Conservation (phyloP, 2,329 filamentous ascomycete genomes). For the Epichloe elymi region DNA sequence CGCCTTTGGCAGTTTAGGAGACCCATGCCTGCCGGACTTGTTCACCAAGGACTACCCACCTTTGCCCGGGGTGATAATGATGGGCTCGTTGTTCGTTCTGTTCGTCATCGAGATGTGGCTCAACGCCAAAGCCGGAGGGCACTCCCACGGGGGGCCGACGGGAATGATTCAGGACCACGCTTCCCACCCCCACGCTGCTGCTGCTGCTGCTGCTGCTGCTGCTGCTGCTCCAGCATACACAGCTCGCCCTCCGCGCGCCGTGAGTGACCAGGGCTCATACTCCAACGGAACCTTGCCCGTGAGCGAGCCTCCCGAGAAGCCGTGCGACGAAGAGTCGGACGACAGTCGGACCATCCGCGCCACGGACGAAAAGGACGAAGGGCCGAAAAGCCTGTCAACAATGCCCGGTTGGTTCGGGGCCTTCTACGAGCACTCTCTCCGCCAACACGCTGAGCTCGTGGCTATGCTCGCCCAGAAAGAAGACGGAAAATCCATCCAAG, state of each 20-base stretch:
- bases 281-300: not conserved
- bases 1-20: conserved; percentile 38
- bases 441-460: conserved; percentile 46
- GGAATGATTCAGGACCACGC: conserved; percentile 15
- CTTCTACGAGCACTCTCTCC: conserved; percentile 50
- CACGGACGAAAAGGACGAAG: conserved; percentile 13
- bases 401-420: conserved; percentile 52
- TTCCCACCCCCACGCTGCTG: not conserved
- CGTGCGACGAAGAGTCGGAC: not conserved
- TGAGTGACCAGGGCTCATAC: not conserved
- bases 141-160: conserved; percentile 43
- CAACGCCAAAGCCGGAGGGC: conserved; percentile 44
- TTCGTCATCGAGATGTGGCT: conserved; percentile 52
- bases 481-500: not conserved
- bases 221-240: not conserved
- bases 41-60: conserved; percentile 48
- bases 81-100: conserved; percentile 45
- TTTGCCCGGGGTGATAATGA: conserved; percentile 52
- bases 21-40: conserved; percentile 44
- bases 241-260: not conserved
- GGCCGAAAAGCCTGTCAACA: conserved; percentile 13
- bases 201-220: not conserved
- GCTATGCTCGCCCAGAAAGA: conserved; percentile 32
- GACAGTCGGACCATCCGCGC: not conserved
- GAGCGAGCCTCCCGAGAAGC: not conserved